phyloP scores from a whole-genome alignment of 139 green algal genomes.

The Microglena sp. region DNA sequence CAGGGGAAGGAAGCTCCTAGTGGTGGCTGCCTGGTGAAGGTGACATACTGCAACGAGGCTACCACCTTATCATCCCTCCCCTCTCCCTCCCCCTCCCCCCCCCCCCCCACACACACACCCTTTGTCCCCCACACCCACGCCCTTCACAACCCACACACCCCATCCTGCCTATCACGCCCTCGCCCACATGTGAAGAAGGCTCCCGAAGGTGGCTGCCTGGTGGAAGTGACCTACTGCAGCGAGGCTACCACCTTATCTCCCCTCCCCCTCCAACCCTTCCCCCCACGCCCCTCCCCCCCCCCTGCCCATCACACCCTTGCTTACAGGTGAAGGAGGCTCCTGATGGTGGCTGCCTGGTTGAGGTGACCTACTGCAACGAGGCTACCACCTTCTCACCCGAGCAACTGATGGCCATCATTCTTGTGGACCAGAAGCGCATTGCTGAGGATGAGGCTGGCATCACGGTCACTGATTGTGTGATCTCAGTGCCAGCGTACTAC shows the following conservation, averaged over 20 bases:
- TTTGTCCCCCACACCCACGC: too few species aligned
- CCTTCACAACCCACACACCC: too few species aligned
- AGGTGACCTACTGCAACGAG: constrained; percentile 62
- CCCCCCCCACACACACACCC: too few species aligned
- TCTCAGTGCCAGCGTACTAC: constrained; percentile 85
- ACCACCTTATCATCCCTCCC: constrained; percentile 39
- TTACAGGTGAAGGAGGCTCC: constrained; percentile 61
- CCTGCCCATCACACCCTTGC: too few species aligned
- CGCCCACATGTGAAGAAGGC: constrained; percentile 63
- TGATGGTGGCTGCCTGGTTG: constrained; percentile 63
- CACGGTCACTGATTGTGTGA: constrained; percentile 81
- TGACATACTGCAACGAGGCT: constrained; percentile 52
- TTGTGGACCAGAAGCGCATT: constrained; percentile 87
- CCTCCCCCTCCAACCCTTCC: too few species aligned
- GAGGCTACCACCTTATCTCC: constrained; percentile 46
- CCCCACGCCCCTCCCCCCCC: too few species aligned
- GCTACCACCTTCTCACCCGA: constrained; percentile 42
- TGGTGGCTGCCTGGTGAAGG: constrained; percentile 67
- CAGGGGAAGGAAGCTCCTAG: constrained; percentile 60
- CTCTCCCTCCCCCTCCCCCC: too few species aligned
- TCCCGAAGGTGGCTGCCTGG: constrained; percentile 58
- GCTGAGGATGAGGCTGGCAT: constrained; percentile 73
- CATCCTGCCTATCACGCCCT: too few species aligned
- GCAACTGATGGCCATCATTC: constrained; percentile 80
- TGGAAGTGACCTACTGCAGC: constrained; percentile 62